Percentiles rank a stretch among this genome's conserved stretches.
Evolutionary conservation across 2,329 filamentous ascomycete species (phyloP).

Genomic region (Epichloe baconii): DNA sequence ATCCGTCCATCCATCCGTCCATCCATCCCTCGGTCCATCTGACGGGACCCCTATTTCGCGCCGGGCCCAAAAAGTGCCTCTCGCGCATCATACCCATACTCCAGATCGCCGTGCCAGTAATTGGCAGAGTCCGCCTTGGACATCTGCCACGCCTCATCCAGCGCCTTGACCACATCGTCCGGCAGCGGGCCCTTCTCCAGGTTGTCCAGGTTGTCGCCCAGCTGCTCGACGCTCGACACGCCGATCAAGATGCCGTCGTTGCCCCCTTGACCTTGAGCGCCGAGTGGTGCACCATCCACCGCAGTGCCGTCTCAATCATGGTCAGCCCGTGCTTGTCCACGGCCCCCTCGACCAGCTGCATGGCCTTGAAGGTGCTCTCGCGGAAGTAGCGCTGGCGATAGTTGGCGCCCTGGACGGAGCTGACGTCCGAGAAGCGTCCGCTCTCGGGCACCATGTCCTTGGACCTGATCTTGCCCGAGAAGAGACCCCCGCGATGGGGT

Average conservation of each 20-base stretch:
- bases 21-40: not conserved
- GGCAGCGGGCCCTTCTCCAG: constrained; percentile 61
- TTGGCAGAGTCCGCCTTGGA: constrained; percentile 42
- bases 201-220: constrained; percentile 42
- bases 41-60: constrained; percentile 21
- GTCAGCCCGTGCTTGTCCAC: constrained; percentile 54
- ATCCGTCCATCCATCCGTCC: not conserved
- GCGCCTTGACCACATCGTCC: constrained; percentile 57
- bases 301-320: constrained; percentile 58
- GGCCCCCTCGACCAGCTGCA: constrained; percentile 54
- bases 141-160: constrained; percentile 69
- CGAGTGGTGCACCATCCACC: constrained; percentile 64
- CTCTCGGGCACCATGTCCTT: constrained; percentile 46
- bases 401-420: constrained; percentile 34
- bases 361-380: constrained; percentile 47
- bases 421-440: constrained; percentile 55
- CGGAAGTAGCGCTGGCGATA: constrained; percentile 64
- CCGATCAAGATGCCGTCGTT: constrained; percentile 50
- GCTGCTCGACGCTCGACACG: constrained; percentile 42
- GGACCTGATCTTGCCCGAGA: constrained; percentile 67
- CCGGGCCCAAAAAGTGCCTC: constrained; percentile 41
- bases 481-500: constrained; percentile 71
- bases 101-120: constrained; percentile 48
- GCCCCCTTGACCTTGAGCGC: constrained; percentile 35
- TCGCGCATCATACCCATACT: constrained; percentile 53